These are phyloP conservation scores for Zhuliangozyma blackwelliae DNA, from an alignment of 1,139 yeast species.

Conservation along the genomic window DNA sequence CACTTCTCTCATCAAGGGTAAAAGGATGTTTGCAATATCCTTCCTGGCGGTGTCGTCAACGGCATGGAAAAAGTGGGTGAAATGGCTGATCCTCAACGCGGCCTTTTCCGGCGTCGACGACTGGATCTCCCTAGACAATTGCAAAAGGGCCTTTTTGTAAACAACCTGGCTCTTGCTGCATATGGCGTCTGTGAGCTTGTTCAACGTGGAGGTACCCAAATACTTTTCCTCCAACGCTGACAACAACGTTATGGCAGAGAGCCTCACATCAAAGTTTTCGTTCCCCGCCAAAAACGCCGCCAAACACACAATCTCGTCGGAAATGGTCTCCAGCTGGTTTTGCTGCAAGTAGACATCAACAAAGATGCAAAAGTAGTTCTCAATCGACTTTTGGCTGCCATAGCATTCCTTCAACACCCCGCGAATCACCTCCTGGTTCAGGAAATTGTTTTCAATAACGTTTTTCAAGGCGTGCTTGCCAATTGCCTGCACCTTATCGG, in stretches of 20 bases:
- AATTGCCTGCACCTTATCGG: constrained; percentile 55
- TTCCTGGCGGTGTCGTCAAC: constrained; percentile 57
- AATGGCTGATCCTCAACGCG: constrained; percentile 61
- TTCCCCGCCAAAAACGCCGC: constrained; percentile 70
- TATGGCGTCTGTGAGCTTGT: constrained; percentile 55
- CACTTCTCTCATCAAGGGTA: constrained; percentile 88
- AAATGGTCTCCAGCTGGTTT: constrained; percentile 30
- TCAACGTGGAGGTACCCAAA: constrained; percentile 41
- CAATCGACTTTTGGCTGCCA: constrained; percentile 53
- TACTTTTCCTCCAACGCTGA: constrained; percentile 51
- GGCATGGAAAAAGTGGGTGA: constrained; percentile 64
- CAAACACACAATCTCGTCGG: constrained; percentile 58
- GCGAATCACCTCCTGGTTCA: constrained; percentile 51
- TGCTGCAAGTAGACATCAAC: constrained; percentile 53
- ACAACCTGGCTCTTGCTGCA: constrained; percentile 67
- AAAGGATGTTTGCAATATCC: constrained; percentile 71
- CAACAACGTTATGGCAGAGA: constrained; percentile 57
- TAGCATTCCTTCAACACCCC: constrained; percentile 72
- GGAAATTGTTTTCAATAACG: constrained; percentile 57
- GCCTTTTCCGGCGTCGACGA: constrained; percentile 55
- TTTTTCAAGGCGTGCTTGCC: constrained; percentile 75
- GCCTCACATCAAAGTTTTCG: constrained; percentile 54
- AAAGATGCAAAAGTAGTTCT: constrained; percentile 66
- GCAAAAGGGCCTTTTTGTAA: constrained; percentile 72
- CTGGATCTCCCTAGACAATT: constrained; percentile 55